phyloP scores from a whole-genome alignment of 1,284 basidiomycete species.

The Porphyrellus sp. region DNA sequence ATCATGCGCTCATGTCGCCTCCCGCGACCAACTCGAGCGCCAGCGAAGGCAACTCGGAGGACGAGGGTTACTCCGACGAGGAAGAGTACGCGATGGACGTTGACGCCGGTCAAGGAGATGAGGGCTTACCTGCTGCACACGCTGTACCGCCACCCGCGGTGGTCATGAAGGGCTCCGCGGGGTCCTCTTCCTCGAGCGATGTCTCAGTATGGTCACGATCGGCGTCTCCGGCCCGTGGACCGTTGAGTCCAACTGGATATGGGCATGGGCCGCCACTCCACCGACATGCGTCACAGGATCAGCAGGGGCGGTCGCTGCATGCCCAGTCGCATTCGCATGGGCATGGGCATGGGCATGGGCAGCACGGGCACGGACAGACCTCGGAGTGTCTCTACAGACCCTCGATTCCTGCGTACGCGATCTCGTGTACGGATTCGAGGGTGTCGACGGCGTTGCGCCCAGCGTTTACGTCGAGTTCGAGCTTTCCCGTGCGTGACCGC shows the following conservation, averaged over 20 bases:
- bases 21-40: slow-evolving; percentile 32
- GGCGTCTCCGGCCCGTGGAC: slow-evolving; percentile 25
- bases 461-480: slow-evolving; percentile 29
- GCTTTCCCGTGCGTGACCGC: slow-evolving; percentile 18
- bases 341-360: neutral
- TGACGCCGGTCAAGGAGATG: slow-evolving; percentile 13
- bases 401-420: slow-evolving; percentile 32
- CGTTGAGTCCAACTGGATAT: slow-evolving; percentile 7
- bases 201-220: slow-evolving; percentile 30
- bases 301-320: slow-evolving; percentile 16
- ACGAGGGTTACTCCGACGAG: slow-evolving; percentile 30
- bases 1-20: slow-evolving; percentile 29
- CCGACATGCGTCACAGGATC: slow-evolving; percentile 16
- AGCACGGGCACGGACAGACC: slow-evolving; percentile 3
- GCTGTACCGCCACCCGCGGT: slow-evolving; percentile 2
- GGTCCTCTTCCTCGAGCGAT: slow-evolving; percentile 26
- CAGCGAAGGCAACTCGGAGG: slow-evolving; percentile 31
- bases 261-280: slow-evolving; percentile 13
- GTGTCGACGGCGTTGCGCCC: slow-evolving; percentile 34
- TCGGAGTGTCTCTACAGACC: slow-evolving; percentile 31
- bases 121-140: slow-evolving; percentile 9
- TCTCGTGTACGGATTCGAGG: slow-evolving; percentile 33
- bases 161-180: slow-evolving; percentile 15
- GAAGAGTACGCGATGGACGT: slow-evolving; percentile 30
- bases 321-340: slow-evolving; percentile 3